Base-by-base conservation (phyloP, 2,329 filamentous ascomycete species). In the Xylaria polymorpha region DNA sequence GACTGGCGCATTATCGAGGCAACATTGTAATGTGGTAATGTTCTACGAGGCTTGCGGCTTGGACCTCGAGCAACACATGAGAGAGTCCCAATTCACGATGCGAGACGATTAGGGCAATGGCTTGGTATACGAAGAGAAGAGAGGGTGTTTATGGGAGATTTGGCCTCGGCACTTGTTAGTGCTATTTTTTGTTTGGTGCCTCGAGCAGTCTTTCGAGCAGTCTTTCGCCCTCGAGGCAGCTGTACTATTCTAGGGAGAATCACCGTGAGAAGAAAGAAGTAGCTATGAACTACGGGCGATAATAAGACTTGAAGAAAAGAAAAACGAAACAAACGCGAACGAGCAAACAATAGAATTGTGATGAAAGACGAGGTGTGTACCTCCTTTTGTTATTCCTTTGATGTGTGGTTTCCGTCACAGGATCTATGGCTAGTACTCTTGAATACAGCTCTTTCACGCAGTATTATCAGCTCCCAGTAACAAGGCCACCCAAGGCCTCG, bases 61-160 rank as follows among this genome's bases (percentile, higher is more conserved):
- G 15, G 22, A 32, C 53, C 61, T 51, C 48, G 62, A 64, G 44
- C n/a, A 43, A 56, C 39, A 18, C 37, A 62, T 57, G n/a, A 64
- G 55, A 32, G 51, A 46, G 29, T 32, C 39, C 20, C 55, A 35
- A 61, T 71, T 53, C 48, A 62, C 51, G 63, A 62, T 22, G 29
- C 32, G 61, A 37, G 53, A 66, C 22, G 64, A 58, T 59, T 51
- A 61, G 61, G 59, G 64, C 66, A 62, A 44, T 57, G 61, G 59
- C 63, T 64, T 67, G 58, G 70, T 58, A 64, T 66, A 71, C 35
- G 58, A 60, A 58, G 64, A 56, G 64, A 67, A 46, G 39, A 59
- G 61, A 37, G 3, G 64, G 35, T 60, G 53, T 44, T 53, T 43
- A 41, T 61, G 50, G 43, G 43, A 58, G 43, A 56, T 64, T 66